Evolutionary conservation across 345 rosid genomes (phyloP), one percentile per base, ranked within the genome.

Genomic region (Lepidium aucheri): DNA sequence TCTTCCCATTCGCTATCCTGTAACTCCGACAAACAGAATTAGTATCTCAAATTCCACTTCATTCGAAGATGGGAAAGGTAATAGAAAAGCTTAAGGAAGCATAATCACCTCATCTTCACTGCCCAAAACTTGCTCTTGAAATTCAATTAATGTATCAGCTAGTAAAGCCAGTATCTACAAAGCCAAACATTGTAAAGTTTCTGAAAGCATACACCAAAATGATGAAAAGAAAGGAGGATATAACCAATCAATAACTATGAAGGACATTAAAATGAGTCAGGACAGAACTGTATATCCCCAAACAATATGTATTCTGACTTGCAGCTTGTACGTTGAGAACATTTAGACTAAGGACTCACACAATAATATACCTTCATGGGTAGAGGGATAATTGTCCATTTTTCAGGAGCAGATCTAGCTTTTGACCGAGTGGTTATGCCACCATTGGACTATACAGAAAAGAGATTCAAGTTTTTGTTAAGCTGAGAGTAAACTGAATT

Each of bases 1-100:
- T 92, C 97, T 79, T 89, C 98, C 97, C 96, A 93, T 68, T 87
- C 95, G n/a, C 83, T 81, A 69, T 83, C 93, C 86, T 83, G 83
- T 63, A 44, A 69, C 18, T 57, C 65, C 47, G 5, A 39, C 32
- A 34, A 45, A 26, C 38, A 11, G 41, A 55, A 67, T 42, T 46
- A 55, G 38, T 43, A 39, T 63, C 74, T 62, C 38, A 53, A 59
- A 15, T 26, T 60, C 34, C 51, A 44, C 10, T 46, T 51, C 36
- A 50, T 46, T 39, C 15, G 3, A 63, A 30, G 28, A 53, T 1
- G 8, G 35, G 58, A 39, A 13, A 46, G 44, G 43, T 38, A 59
- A 53, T 58, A 43, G 16, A 50, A 34, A 38, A 44, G 30, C 9
- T 14, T 34, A 59, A 75, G 16, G 16, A 41, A 45, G 71, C 38